phyloP scores from a whole-genome alignment of 2,329 filamentous ascomycete species.

The Aureobasidium leucospermi region DNA sequence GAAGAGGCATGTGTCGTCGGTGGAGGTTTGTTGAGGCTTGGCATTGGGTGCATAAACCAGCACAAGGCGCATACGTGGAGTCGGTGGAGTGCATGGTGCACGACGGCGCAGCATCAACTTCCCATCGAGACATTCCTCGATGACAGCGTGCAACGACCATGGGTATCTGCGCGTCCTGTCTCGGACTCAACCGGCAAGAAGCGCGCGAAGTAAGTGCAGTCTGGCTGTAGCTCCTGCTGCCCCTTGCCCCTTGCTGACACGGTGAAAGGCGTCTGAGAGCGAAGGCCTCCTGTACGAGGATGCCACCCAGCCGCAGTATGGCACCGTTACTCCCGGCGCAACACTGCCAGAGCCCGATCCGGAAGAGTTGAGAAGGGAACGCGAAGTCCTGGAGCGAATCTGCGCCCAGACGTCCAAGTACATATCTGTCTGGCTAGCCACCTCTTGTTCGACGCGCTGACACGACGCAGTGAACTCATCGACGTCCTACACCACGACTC shows the following conservation, averaged over 20 bases:
- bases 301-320: conserved; percentile 38
- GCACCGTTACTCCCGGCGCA: conserved; percentile 32
- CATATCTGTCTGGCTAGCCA: conserved; percentile 18
- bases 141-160: conserved; percentile 25
- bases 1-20: conserved; percentile 1
- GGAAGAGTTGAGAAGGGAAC: conserved; percentile 41
- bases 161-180: conserved; percentile 44
- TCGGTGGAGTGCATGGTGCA: not conserved
- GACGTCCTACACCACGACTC: conserved; percentile 39
- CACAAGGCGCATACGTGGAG: conserved; percentile 6
- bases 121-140: conserved; percentile 6
- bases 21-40: conserved; percentile 8
- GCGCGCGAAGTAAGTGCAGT: conserved; percentile 36
- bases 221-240: not conserved
- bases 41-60: not conserved
- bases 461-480: conserved; percentile 39
- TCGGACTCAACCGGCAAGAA: conserved; percentile 36
- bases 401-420: conserved; percentile 44
- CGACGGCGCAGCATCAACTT: not conserved
- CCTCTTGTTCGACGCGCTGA: not conserved
- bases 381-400: conserved; percentile 42
- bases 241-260: conserved; percentile 17
- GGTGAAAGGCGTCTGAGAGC: conserved; percentile 37
- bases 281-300: conserved; percentile 39
- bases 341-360: conserved; percentile 37